A percentile compares a stretch with the other conserved stretches of the same genome.
These are phyloP conservation scores for Penicillium sp. DNA, from an alignment of 2,329 filamentous ascomycete species.

Conservation along the genomic window DNA sequence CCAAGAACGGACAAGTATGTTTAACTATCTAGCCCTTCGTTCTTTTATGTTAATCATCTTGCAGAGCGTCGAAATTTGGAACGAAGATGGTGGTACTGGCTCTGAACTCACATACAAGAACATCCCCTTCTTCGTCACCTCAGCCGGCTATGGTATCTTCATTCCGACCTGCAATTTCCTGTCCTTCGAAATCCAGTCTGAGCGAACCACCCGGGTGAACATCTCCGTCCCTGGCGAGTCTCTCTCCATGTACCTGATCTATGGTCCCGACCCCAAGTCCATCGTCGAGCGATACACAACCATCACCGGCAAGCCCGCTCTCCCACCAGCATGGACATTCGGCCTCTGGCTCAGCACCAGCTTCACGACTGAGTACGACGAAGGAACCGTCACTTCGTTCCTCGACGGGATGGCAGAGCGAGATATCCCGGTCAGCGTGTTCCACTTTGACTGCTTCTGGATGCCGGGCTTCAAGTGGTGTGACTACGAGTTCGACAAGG, in stretches of 20 bases:
- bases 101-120: slow-evolving; percentile 20
- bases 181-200: slow-evolving; percentile 16
- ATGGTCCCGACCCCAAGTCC: slow-evolving; percentile 16
- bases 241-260: slow-evolving; percentile 16
- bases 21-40: not conserved
- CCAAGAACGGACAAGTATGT: slow-evolving; percentile 15
- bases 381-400: slow-evolving; percentile 15
- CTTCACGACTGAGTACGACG: slow-evolving; percentile 19
- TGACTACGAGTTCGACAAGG: slow-evolving; percentile 18
- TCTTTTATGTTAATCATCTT: not conserved
- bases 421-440: slow-evolving; percentile 17
- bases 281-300: slow-evolving; percentile 14
- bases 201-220: slow-evolving; percentile 15
- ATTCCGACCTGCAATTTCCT: slow-evolving; percentile 15
- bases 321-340: slow-evolving; percentile 17
- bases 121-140: slow-evolving; percentile 19
- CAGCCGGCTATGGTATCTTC: slow-evolving; percentile 17
- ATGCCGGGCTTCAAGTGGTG: slow-evolving; percentile 20
- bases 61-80: slow-evolving; percentile 18
- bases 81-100: slow-evolving; percentile 19
- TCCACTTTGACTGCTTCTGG: slow-evolving; percentile 22
- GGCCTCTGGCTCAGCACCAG: slow-evolving; percentile 19
- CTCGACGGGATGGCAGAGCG: slow-evolving; percentile 16
- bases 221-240: slow-evolving; percentile 13
- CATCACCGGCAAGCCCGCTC: slow-evolving; percentile 15